Base-by-base conservation (phyloP, 257 asterid species). In the Knoxia roxburghii region DNA sequence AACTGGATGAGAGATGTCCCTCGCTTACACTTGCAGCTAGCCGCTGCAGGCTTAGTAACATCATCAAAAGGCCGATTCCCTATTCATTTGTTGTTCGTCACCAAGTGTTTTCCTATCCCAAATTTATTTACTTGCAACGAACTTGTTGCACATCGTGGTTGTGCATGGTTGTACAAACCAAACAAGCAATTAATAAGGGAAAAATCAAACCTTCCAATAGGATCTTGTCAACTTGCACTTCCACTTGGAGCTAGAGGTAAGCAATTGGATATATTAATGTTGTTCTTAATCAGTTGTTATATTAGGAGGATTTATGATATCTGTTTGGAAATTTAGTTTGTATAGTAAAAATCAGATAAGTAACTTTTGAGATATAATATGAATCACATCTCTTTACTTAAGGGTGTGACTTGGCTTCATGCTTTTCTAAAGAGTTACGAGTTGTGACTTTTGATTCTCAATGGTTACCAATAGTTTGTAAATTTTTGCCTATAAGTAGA, bases 171-270 rank as follows among this genome's bases (percentile, higher is more conserved):
- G 58, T 91, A 88, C 61, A 85, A 75, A 17, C 95, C 95, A 1
- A 65, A 66, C 27, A 53, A 86, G 73, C 63, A 70, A 72, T 50
- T 69, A 8, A 39, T 89, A 49, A 68, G 89, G 55, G 80, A 79
- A 57, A 91, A 86, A 81, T 78, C 84, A 65, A 83, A 72, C 73
- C 89, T 87, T 45, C 98, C 98, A 0, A 51, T 79, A 0, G 98
- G 98, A 64, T 91, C 98, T 17, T 91, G 96, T 76, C 95, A 91
- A 23, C 96, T 91, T 14, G 87, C 96, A 1, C 88, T 91, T 37
- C 94, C 95, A 13, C 82, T 83, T 49, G 95, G 90, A 67, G 69
- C 70, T 40, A 62, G 68, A 68, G 96, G 96, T 87, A 66, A 64
- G 72, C n/a, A n/a, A n/a, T n/a, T n/a, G n/a, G n/a, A n/a, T n/a